These are phyloP conservation scores for Boletus subparvulus DNA, from an alignment of 768 basidiomycete species.

Conservation along the genomic window DNA sequence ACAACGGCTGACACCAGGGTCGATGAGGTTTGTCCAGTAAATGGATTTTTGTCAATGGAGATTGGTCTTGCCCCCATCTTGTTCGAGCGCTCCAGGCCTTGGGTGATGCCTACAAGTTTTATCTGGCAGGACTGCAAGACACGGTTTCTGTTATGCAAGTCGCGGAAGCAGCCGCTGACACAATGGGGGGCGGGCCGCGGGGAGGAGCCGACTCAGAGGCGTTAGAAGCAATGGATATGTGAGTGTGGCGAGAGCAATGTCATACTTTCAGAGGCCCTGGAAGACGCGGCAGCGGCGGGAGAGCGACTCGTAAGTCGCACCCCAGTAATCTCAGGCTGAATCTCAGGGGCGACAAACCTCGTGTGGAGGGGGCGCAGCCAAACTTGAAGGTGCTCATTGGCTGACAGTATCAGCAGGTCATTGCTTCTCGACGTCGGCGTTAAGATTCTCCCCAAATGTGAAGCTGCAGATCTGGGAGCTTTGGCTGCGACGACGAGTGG, in stretches of 20 bases:
- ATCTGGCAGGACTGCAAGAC: no score
- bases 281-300: conserved; percentile 5
- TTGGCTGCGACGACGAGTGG: conserved; percentile 6
- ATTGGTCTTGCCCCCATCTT: no score
- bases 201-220: no score
- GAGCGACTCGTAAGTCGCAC: not conserved
- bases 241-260: conserved; percentile 19
- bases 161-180: no score
- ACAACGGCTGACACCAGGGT: no score
- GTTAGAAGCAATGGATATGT: conserved; percentile 15
- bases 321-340: conserved; percentile 11
- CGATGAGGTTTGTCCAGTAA: no score
- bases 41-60: no score
- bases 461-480: conserved; percentile 1
- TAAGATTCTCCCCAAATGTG: not conserved
- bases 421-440: conserved; percentile 1
- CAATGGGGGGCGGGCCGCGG: no score
- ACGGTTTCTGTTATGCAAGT: no score
- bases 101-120: no score
- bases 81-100: no score
- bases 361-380: conserved; percentile 21
- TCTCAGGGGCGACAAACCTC: not conserved
- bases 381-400: not conserved
- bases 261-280: conserved; percentile 17
- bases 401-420: not conserved